Conservation (phyloP, 129 eudicot species). For the Tanacetum coccineum region DNA sequence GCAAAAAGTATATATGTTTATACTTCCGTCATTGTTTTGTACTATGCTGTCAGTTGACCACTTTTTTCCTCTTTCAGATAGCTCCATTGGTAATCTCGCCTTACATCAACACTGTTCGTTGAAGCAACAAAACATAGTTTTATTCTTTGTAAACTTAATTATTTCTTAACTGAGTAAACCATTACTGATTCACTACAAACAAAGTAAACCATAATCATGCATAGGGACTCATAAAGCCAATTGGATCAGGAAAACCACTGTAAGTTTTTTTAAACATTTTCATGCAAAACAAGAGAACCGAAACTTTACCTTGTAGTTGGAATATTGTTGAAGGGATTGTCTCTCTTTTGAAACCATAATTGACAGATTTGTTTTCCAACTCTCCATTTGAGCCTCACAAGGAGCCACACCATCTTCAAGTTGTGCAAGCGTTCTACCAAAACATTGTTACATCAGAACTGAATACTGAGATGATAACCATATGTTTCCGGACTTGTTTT, state of each 20-base stretch:
- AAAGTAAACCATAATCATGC: too few relatives aligned
- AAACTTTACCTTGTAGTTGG: constrained; percentile 74
- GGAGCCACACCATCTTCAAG: constrained; percentile 90
- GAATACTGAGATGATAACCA: not conserved
- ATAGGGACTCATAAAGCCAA: too few relatives aligned
- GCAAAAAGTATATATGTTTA: too few relatives aligned
- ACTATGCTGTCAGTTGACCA: not conserved
- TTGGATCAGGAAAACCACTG: not conserved
- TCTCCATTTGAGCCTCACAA: constrained; percentile 87
- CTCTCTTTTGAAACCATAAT: constrained; percentile 84
- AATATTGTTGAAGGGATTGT: constrained; percentile 79
- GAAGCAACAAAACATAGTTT: not conserved
- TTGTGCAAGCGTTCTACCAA: constrained; percentile 76
- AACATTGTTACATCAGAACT: constrained; percentile 11
- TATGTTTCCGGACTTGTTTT: too few relatives aligned
- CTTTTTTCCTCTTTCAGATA: too few relatives aligned
- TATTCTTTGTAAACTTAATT: not conserved
- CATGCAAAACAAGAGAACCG: not conserved
- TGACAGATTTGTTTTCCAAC: constrained; percentile 69
- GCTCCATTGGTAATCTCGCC: too few relatives aligned
- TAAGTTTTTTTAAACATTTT: not conserved
- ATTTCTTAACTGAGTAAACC: not conserved
- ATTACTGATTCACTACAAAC: too few relatives aligned
- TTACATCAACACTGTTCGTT: too few relatives aligned
- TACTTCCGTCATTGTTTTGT: too few relatives aligned